phyloP scores from a whole-genome alignment of 768 basidiomycete species.

The Lactifluus subvellereus region DNA sequence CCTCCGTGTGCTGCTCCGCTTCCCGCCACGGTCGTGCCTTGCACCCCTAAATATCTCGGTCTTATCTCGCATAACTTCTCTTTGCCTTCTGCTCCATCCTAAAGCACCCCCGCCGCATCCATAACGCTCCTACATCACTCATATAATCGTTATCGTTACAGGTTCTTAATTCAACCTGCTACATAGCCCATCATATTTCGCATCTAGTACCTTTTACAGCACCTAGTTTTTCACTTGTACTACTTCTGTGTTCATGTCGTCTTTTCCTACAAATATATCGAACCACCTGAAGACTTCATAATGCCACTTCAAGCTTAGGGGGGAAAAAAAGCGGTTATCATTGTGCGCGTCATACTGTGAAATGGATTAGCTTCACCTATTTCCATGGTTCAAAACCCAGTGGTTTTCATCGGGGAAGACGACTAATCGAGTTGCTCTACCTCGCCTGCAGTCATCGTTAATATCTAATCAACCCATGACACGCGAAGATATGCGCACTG shows the following conservation, averaged over 20 bases:
- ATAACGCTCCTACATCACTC: too few species aligned
- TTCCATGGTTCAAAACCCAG: constrained; percentile 80
- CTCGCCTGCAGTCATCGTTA: constrained; percentile 40
- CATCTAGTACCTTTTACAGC: too few species aligned
- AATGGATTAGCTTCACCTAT: constrained; percentile 43
- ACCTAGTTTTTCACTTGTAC: background rate
- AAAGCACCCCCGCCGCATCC: too few species aligned
- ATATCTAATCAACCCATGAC: background rate
- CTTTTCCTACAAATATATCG: constrained; percentile 51
- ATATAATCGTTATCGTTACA: too few species aligned
- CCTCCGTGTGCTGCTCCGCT: too few species aligned
- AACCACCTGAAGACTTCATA: constrained; percentile 93
- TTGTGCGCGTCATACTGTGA: background rate
- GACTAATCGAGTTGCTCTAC: constrained; percentile 68
- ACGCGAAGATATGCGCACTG: constrained; percentile 48
- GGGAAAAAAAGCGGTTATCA: background rate
- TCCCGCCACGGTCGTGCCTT: too few species aligned
- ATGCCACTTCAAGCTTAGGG: constrained; percentile 82
- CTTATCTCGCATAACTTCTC: too few species aligned
- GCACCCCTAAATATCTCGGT: too few species aligned
- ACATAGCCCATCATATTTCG: too few species aligned
- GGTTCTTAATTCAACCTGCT: too few species aligned
- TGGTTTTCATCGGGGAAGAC: constrained; percentile 91
- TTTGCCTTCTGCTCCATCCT: too few species aligned
- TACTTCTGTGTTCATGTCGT: constrained; percentile 4